A percentile compares a stretch with the other conserved stretches of the same genome.
Evolutionary conservation across 306 rosid species (phyloP).

Genomic region (Dalbergia cochinchinensis): DNA sequence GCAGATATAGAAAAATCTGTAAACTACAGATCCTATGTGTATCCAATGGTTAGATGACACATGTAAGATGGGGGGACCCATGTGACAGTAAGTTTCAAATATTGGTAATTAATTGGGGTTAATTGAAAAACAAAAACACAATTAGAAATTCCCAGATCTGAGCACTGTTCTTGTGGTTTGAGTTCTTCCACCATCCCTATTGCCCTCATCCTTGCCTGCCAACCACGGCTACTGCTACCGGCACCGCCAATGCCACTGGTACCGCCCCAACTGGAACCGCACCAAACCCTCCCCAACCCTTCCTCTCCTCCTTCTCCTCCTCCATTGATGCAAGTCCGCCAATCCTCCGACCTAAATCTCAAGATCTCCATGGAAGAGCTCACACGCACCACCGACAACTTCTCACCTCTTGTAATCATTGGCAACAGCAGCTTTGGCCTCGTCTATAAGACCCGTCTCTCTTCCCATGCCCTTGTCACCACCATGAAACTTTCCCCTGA

Average conservation of each 20-base stretch:
- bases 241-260: slow-evolving; percentile 32
- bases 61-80: too few species aligned
- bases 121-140: too few species aligned
- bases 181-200: too few species aligned
- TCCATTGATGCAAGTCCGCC: slow-evolving; percentile 63
- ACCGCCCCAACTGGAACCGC: neutral
- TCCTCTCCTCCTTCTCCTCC: slow-evolving; percentile 23
- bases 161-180: too few species aligned
- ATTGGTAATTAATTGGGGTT: too few species aligned
- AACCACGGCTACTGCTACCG: neutral
- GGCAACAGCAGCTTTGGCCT: slow-evolving; percentile 96
- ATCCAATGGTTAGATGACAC: too few species aligned
- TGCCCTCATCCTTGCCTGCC: slow-evolving; percentile 49
- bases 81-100: too few species aligned
- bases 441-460: slow-evolving; percentile 81
- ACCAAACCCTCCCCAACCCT: slow-evolving; percentile 7
- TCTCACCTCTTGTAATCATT: slow-evolving; percentile 69
- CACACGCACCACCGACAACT: slow-evolving; percentile 69
- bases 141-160: too few species aligned
- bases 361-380: slow-evolving; percentile 75
- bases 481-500: slow-evolving; percentile 79
- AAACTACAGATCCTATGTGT: too few species aligned
- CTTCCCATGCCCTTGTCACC: slow-evolving; percentile 73
- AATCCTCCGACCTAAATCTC: slow-evolving; percentile 67
- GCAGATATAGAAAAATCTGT: too few species aligned